Conservation (phyloP, 805 yeast species). For the Cyberlindnera mrakii region DNA sequence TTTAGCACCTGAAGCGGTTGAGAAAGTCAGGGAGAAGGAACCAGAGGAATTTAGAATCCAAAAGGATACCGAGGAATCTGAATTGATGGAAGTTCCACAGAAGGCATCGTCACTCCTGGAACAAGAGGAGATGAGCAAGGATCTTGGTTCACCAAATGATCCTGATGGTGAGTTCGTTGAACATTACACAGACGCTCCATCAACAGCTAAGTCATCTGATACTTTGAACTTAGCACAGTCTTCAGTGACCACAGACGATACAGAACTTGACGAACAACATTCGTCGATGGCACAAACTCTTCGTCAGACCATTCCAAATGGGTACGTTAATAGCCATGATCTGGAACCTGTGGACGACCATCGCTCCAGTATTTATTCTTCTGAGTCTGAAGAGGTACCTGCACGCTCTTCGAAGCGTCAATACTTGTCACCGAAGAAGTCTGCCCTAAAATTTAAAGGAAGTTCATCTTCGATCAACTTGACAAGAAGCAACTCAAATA, state of each 20-base stretch:
- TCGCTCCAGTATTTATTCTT: conserved; percentile 12
- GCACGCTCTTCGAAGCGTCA: conserved; percentile 27
- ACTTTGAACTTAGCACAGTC: conserved; percentile 14
- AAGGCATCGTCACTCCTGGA: not conserved
- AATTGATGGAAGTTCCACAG: conserved; percentile 1
- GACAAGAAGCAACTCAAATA: conserved; percentile 4
- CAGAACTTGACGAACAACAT: conserved; percentile 6
- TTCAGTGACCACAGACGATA: conserved; percentile 17
- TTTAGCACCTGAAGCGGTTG: not conserved
- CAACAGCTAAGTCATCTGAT: conserved; percentile 22
- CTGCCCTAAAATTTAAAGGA: conserved; percentile 31
- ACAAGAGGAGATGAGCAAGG: not conserved
- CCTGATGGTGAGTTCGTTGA: conserved; percentile 12
- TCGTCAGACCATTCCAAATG: conserved; percentile 33
- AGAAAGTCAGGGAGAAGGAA: conserved; percentile 5
- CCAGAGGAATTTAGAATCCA: conserved; percentile 6
- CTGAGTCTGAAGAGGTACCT: conserved; percentile 20
- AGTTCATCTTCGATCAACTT: conserved; percentile 19
- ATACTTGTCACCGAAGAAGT: conserved; percentile 34
- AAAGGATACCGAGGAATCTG: conserved; percentile 8
- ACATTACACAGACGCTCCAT: conserved; percentile 17
- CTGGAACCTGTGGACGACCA: not conserved
- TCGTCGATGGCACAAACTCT: conserved; percentile 40
- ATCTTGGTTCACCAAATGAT: conserved; percentile 2
- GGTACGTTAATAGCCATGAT: conserved; percentile 8